Conservation (phyloP, 257 asterid species). For the Forsythia viridissima region DNA sequence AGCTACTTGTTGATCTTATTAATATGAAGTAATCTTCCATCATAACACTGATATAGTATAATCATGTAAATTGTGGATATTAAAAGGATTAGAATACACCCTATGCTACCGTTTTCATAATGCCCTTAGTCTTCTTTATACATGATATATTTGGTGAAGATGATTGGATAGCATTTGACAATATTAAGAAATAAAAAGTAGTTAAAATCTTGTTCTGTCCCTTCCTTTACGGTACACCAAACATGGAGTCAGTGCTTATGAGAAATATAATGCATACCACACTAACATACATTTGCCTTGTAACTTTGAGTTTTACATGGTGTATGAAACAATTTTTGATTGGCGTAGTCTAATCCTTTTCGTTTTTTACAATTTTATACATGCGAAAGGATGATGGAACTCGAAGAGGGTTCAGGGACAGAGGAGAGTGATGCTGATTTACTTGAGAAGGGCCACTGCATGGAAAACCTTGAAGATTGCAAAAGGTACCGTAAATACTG, state of each 20-base stretch:
- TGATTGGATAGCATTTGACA: background rate
- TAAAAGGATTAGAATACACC: background rate
- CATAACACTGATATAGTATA: background rate
- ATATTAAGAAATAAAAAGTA: background rate
- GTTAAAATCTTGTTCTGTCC: background rate
- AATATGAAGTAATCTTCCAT: constrained; percentile 57
- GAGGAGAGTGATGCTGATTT: constrained; percentile 63
- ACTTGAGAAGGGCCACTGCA: constrained; percentile 37
- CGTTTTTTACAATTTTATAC: constrained; percentile 1
- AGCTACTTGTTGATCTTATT: constrained; percentile 87
- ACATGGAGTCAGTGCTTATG: background rate
- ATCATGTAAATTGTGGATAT: background rate
- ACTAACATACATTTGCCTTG: background rate
- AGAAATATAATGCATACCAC: background rate
- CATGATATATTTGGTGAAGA: background rate
- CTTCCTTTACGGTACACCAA: background rate
- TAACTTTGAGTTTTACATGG: background rate
- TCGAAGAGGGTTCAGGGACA: constrained; percentile 86
- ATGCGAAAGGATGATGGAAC: constrained; percentile 65
- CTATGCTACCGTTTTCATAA: background rate
- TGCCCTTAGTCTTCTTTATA: background rate
- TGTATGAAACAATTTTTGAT: background rate
- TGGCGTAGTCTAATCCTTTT: background rate
- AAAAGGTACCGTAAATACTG: constrained; percentile 35
- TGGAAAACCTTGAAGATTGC: constrained; percentile 28